phyloP scores from a whole-genome alignment of 1,139 yeast genomes.

The Meyerozyma carpophila region DNA sequence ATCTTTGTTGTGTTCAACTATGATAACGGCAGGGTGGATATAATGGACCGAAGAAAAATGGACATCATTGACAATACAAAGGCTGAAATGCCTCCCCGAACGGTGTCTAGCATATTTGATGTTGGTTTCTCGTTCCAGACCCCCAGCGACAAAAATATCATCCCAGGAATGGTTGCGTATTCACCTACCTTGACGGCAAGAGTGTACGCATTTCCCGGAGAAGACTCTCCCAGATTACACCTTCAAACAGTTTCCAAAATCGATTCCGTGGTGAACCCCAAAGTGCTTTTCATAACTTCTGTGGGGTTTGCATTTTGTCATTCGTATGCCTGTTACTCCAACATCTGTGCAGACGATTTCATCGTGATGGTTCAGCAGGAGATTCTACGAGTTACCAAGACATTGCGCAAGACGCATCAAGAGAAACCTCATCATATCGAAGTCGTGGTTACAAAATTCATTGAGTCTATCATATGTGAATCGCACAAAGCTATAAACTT shows the following conservation, averaged over 20 bases:
- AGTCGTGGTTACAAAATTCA: conserved; percentile 28
- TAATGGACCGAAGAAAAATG: conserved; percentile 33
- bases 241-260: conserved; percentile 23
- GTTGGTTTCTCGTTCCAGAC: conserved; percentile 46
- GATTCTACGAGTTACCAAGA: conserved; percentile 22
- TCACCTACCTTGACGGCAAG: conserved; percentile 58
- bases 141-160: conserved; percentile 18
- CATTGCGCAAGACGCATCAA: conserved; percentile 11
- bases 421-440: conserved; percentile 12
- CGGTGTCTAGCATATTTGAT: conserved; percentile 46
- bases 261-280: conserved; percentile 16
- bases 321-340: conserved; percentile 63
- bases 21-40: conserved; percentile 38
- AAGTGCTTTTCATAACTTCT: conserved; percentile 38
- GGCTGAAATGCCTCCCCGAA: conserved; percentile 16
- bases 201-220: conserved; percentile 28
- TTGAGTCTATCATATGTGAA: conserved; percentile 50
- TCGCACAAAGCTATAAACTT: conserved; percentile 66
- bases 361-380: conserved; percentile 50
- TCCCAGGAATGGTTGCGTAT: conserved; percentile 37
- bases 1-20: conserved; percentile 22
- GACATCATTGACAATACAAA: conserved; percentile 12
- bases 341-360: conserved; percentile 61
- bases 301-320: conserved; percentile 63
- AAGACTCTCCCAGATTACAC: conserved; percentile 15